Conservation (phyloP, 225 moss, liverwort and hornwort genomes). For the Polytrichum commune region DNA sequence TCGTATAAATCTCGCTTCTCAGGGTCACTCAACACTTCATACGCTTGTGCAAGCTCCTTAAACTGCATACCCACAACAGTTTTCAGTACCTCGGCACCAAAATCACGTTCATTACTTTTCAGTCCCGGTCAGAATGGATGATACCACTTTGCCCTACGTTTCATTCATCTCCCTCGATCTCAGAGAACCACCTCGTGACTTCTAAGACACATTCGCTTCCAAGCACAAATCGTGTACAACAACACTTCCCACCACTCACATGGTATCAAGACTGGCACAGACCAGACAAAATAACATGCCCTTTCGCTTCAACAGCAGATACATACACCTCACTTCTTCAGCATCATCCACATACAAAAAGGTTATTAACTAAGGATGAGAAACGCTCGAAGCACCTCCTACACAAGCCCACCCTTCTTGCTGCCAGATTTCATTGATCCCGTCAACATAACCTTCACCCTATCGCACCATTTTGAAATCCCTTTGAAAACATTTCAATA, state of each 20-base stretch:
- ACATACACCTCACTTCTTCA: too few relatives aligned
- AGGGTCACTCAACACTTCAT: conserved; percentile 56
- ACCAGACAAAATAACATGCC: too few relatives aligned
- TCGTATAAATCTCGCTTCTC: conserved; percentile 61
- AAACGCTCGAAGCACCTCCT: too few relatives aligned
- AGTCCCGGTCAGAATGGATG: background rate
- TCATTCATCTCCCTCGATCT: background rate
- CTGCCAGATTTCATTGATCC: too few relatives aligned
- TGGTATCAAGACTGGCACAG: background rate
- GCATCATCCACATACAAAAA: too few relatives aligned
- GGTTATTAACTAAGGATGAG: too few relatives aligned
- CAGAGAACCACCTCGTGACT: background rate
- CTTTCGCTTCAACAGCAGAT: too few relatives aligned
- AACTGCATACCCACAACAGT: conserved; percentile 29
- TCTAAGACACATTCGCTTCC: background rate
- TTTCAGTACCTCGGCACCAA: background rate
- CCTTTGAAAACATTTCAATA: too few relatives aligned
- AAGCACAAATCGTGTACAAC: too few relatives aligned
- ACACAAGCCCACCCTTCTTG: too few relatives aligned
- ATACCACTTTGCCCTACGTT: background rate
- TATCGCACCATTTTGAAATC: too few relatives aligned
- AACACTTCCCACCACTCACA: background rate
- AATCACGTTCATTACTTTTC: background rate
- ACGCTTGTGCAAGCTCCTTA: conserved; percentile 61
- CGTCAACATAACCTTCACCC: too few relatives aligned